These are phyloP conservation scores for Lecanicillium sp. DNA, from an alignment of 2,329 filamentous ascomycete genomes.

Conservation along the genomic window DNA sequence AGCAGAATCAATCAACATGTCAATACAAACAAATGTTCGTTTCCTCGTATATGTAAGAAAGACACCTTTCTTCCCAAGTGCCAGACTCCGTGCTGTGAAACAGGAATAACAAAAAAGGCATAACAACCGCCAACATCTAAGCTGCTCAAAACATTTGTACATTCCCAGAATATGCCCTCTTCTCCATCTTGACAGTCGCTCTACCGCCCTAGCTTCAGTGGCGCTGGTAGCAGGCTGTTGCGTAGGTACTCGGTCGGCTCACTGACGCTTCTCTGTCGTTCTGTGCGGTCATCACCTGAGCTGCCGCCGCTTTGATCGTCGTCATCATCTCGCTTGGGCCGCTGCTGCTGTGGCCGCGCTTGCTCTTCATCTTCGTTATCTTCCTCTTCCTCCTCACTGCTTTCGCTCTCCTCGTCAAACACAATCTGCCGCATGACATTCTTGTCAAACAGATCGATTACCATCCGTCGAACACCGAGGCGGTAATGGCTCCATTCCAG, in stretches of 20 bases:
- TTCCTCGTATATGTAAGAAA: too few relatives aligned
- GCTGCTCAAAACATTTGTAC: too few relatives aligned
- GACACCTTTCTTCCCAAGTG: too few relatives aligned
- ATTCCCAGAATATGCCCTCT: too few relatives aligned
- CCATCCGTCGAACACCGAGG: constrained; percentile 77
- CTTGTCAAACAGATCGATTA: constrained; percentile 92
- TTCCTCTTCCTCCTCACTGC: constrained; percentile 49
- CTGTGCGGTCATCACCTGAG: constrained; percentile 47
- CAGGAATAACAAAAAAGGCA: too few relatives aligned
- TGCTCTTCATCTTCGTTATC: constrained; percentile 28
- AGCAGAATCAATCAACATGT: too few relatives aligned
- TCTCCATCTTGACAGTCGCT: not conserved
- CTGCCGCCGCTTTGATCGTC: constrained; percentile 28
- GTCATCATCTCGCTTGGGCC: constrained; percentile 20
- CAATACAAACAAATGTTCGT: too few relatives aligned
- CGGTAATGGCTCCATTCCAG: constrained; percentile 87
- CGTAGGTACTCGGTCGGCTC: constrained; percentile 29
- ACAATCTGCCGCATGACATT: constrained; percentile 78
- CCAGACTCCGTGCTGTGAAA: too few relatives aligned
- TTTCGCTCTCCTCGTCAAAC: constrained; percentile 58
- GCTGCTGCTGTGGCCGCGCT: not conserved
- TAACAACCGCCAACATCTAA: too few relatives aligned
- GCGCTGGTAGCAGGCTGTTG: constrained; percentile 24
- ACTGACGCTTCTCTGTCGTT: constrained; percentile 48
- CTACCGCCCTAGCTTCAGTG: constrained; percentile 24